Conservation (phyloP, 345 rosid species). For the Citrus mangshanensis region DNA sequence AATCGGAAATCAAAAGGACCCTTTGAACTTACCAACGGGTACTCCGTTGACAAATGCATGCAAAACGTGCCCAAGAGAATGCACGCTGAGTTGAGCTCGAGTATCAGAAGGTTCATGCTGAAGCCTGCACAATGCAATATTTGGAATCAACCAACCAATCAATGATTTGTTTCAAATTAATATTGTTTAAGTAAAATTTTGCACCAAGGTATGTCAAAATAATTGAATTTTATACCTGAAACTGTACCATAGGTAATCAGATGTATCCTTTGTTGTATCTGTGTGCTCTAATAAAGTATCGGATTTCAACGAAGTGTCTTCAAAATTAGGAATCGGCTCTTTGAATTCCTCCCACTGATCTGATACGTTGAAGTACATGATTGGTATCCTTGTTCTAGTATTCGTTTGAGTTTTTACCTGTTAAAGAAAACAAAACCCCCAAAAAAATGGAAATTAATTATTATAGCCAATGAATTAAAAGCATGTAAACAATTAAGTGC, state of each 20-base stretch:
- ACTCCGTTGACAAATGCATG: slow-evolving; percentile 14
- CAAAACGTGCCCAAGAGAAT: slow-evolving; percentile 12
- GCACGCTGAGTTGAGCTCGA: not conserved
- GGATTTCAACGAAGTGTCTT: not conserved
- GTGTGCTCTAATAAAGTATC: not conserved
- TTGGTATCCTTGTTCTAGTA: slow-evolving; percentile 14
- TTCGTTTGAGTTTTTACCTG: slow-evolving; percentile 22
- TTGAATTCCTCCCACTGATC: slow-evolving; percentile 12
- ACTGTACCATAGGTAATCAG: slow-evolving; percentile 16
- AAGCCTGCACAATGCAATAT: not conserved
- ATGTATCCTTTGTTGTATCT: not conserved
- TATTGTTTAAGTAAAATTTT: not conserved
- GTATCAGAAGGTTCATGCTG: not conserved
- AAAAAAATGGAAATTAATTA: not conserved
- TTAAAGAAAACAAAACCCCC: not conserved
- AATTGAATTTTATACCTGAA: not conserved
- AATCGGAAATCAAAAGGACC: too few species aligned
- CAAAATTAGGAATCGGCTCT: slow-evolving; percentile 1
- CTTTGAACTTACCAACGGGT: not conserved
- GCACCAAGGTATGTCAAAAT: not conserved
- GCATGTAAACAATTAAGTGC: not conserved
- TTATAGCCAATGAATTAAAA: not conserved
- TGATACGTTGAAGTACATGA: slow-evolving; percentile 5
- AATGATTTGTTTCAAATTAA: too few species aligned
- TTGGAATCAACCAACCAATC: too few species aligned